Conservation (phyloP, 2,329 filamentous ascomycete genomes). For the Aspergillaceae sp. region DNA sequence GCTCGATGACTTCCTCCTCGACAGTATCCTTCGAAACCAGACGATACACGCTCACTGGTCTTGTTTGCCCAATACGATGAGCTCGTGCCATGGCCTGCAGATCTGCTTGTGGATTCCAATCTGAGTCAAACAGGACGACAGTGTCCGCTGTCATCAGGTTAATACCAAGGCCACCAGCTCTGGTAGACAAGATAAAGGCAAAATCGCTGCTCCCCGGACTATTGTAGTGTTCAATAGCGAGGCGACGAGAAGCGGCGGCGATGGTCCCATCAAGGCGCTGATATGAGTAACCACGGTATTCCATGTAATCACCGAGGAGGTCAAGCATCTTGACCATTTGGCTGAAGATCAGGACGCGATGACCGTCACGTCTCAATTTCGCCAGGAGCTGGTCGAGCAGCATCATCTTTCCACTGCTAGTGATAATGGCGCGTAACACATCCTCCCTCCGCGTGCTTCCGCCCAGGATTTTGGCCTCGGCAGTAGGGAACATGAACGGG, state of each 20-base stretch:
- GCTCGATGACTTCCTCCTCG: slow-evolving; percentile 93
- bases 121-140: slow-evolving; percentile 90
- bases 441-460: slow-evolving; percentile 79
- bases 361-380: slow-evolving; percentile 86
- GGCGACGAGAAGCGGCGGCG: slow-evolving; percentile 72
- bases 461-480: slow-evolving; percentile 78
- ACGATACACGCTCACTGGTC: slow-evolving; percentile 90
- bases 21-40: slow-evolving; percentile 97
- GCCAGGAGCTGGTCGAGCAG: slow-evolving; percentile 87
- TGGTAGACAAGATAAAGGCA: slow-evolving; percentile 88
- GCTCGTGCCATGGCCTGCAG: slow-evolving; percentile 97
- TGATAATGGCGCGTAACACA: slow-evolving; percentile 83
- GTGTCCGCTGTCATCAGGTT: slow-evolving; percentile 99
- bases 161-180: slow-evolving; percentile 95
- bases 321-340: slow-evolving; percentile 99
- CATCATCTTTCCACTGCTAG: slow-evolving; percentile 99
- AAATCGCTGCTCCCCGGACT: slow-evolving; percentile 94
- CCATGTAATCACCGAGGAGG: slow-evolving; percentile 88
- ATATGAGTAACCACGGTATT: slow-evolving; percentile 86
- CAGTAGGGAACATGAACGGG: slow-evolving; percentile 93
- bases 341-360: slow-evolving; percentile 95
- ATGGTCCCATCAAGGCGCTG: slow-evolving; percentile 95
- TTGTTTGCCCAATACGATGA: slow-evolving; percentile 94
- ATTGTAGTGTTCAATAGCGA: slow-evolving; percentile 98
- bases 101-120: slow-evolving; percentile 97